Evolutionary conservation across 2,329 filamentous ascomycete genomes (phyloP), one percentile per base, ranked within the genome.

Genomic region (Fonsecaea monophora): DNA sequence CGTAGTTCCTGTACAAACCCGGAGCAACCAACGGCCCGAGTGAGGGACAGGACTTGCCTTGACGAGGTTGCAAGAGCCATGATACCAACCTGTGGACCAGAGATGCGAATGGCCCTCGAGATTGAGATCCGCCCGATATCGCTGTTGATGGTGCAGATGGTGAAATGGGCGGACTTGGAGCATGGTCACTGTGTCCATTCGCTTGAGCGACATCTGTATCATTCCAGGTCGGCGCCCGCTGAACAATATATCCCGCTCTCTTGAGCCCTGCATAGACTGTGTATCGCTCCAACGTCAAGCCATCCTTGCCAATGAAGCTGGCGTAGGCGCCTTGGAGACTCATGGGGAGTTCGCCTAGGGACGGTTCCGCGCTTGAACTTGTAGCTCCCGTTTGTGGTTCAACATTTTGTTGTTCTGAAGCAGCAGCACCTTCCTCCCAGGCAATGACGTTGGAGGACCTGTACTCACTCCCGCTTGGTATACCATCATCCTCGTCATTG

Each of bases 291-390:
- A 97, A 82, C 0, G 85, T 87, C 70, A 89, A 72, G 9, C 83
- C 84, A 34, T 79, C 89, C 30, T 86, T 82, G 1, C 92, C 92
- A 70, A 97, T 86, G 61, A 97, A 88, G 25, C 92, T 85, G 4
- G 94, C 87, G 81, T 98, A 98, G 0, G 93, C 93, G 5, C 91
- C 94, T 77, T 98, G 92, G 45, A 98, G 80, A 78, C 92, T 96
- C 82, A 99, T 89, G 0, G 94, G 93, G n/a, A 95, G 78, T 0
- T 90, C 90, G 3, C 84, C 80, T 10, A 68, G 72, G n/a, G 37
- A 34, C 12, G 37, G 67, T 5, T 66, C 64, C 42, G 15, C 56
- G 8, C 45, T 37, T 8, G 25, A 10, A 55, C 2, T 37, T 30
- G 30, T 34, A 21, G 18, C 7, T 18, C 34, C 9, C 0, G 13